Conservation (phyloP, 2,329 filamentous ascomycete genomes). For the Geosmithia putterillii region DNA sequence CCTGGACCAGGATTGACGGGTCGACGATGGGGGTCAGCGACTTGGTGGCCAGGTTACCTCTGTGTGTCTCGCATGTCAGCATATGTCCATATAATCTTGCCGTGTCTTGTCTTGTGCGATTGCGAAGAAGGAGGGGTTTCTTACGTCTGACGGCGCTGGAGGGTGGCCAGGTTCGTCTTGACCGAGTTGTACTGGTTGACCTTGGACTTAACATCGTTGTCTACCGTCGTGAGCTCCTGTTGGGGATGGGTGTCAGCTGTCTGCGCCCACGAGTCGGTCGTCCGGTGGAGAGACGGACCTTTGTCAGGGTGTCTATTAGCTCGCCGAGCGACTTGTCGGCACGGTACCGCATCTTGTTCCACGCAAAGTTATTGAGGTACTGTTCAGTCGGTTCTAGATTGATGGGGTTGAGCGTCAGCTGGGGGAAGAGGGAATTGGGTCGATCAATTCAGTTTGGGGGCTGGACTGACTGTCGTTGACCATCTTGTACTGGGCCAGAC, state of each 20-base stretch:
- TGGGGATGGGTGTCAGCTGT: neutral
- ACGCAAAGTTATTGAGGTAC: slow-evolving; percentile 78
- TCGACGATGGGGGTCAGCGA: slow-evolving; percentile 84
- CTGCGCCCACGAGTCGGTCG: too few species aligned
- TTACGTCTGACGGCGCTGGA: slow-evolving; percentile 82
- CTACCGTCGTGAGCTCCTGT: slow-evolving; percentile 78
- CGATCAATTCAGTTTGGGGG: neutral
- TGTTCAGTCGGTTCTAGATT: slow-evolving; percentile 80
- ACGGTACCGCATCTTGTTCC: slow-evolving; percentile 97
- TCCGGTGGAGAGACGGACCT: slow-evolving; percentile 41
- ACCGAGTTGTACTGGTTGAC: slow-evolving; percentile 89
- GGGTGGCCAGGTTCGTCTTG: slow-evolving; percentile 68
- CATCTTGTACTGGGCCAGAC: slow-evolving; percentile 75
- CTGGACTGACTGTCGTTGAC: slow-evolving; percentile 74
- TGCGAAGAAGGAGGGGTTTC: slow-evolving; percentile 11
- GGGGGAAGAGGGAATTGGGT: neutral
- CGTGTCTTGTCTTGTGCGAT: neutral
- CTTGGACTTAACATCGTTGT: slow-evolving; percentile 92
- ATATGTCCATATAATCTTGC: neutral
- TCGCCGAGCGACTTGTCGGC: slow-evolving; percentile 83
- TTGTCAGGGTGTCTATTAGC: slow-evolving; percentile 77
- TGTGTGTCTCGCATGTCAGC: slow-evolving; percentile 16
- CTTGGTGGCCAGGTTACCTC: slow-evolving; percentile 87
- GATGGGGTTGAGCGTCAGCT: too few species aligned
- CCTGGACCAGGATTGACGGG: slow-evolving; percentile 65